Conservation (phyloP, 495 filamentous ascomycete species). For the Hypoxylon fragiforme region DNA sequence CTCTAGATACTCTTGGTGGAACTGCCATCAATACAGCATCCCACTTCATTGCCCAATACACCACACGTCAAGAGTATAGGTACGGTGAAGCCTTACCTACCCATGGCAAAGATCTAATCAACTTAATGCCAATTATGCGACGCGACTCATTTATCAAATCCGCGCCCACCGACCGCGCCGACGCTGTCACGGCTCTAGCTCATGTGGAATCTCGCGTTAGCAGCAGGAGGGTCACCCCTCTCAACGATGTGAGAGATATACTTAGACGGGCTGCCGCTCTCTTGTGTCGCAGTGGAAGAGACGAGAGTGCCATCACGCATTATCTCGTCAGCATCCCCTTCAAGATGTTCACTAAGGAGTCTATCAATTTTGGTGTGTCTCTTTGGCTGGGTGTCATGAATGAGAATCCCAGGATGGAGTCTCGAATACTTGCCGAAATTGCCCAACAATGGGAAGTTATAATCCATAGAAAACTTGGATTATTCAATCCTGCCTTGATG, state of each 20-base stretch:
- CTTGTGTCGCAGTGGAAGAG: conserved; percentile 71
- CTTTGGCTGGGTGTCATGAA: conserved; percentile 97
- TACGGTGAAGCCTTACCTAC: conserved; percentile 71
- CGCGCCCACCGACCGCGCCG: conserved; percentile 53
- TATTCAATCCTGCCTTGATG: conserved; percentile 79
- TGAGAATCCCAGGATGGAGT: conserved; percentile 86
- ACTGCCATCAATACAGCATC: conserved; percentile 85
- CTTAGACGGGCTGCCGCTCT: conserved; percentile 82
- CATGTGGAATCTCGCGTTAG: conserved; percentile 70
- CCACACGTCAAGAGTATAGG: conserved; percentile 92
- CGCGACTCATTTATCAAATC: conserved; percentile 45
- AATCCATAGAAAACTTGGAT: conserved; percentile 70
- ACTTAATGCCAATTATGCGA: conserved; percentile 56
- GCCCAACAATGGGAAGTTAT: conserved; percentile 84
- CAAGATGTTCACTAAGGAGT: conserved; percentile 86
- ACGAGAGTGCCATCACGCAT: conserved; percentile 75
- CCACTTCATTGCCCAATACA: conserved; percentile 95
- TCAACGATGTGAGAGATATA: conserved; percentile 74
- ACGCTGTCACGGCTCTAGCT: conserved; percentile 61
- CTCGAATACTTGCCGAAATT: conserved; percentile 80
- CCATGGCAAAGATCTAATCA: conserved; percentile 63
- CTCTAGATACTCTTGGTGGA: conserved; percentile 71
- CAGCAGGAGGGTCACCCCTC: conserved; percentile 65
- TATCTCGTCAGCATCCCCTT: conserved; percentile 92
- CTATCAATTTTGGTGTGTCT: conserved; percentile 92